Conservation (phyloP, 176 grass and related monocot species). For the Eleusine coracana region DNA sequence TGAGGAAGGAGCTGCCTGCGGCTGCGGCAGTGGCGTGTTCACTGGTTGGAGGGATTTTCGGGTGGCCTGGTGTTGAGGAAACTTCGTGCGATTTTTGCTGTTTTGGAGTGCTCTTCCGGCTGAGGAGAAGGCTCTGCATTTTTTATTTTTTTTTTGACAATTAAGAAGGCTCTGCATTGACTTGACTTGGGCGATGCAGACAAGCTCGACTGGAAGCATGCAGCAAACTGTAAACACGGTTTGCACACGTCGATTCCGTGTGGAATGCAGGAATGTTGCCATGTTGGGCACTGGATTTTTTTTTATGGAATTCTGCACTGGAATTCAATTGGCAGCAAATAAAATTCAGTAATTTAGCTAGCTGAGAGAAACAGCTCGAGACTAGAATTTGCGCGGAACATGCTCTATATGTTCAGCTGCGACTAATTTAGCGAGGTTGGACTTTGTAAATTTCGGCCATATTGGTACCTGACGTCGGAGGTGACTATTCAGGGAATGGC, state of each 20-base stretch:
- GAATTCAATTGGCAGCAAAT: too few relatives aligned
- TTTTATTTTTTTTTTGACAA: too few relatives aligned
- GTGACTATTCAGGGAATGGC: too few relatives aligned
- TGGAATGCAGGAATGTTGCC: not conserved
- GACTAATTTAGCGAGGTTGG: too few relatives aligned
- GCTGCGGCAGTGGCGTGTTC: not conserved
- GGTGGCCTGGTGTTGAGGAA: not conserved
- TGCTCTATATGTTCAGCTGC: too few relatives aligned
- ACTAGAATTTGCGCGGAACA: too few relatives aligned
- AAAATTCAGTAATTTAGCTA: too few relatives aligned
- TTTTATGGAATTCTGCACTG: too few relatives aligned
- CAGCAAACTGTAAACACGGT: not conserved
- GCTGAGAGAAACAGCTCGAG: too few relatives aligned
- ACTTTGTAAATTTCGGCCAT: too few relatives aligned
- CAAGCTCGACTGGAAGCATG: not conserved
- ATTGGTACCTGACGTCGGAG: too few relatives aligned
- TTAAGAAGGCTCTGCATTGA: not conserved
- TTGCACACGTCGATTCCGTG: not conserved
- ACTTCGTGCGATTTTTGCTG: not conserved
- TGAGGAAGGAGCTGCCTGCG: not conserved
- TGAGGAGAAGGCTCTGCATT: not conserved
- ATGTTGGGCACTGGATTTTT: too few relatives aligned
- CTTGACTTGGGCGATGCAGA: not conserved
- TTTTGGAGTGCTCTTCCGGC: slow-evolving; percentile 7
- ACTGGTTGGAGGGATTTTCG: not conserved